Conservation (phyloP, 106 monocot genomes). For the Dactylorhiza incarnata region DNA sequence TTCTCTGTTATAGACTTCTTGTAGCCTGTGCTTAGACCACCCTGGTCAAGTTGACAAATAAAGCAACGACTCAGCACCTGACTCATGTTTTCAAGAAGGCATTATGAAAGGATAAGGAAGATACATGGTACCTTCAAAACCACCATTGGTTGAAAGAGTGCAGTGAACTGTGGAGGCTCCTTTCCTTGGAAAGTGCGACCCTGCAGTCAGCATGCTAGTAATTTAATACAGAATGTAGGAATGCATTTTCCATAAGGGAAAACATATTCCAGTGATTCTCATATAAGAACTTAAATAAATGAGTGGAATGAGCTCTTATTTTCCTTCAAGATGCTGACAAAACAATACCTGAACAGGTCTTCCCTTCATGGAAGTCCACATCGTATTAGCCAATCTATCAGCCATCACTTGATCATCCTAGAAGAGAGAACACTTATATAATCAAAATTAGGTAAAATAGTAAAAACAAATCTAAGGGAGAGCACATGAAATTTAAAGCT, state of each 20-base stretch:
- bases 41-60: constrained; percentile 32
- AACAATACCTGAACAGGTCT: constrained; percentile 72
- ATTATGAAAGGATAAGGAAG: neutral
- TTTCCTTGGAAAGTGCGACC: constrained; percentile 86
- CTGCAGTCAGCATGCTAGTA: constrained; percentile 25
- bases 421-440: neutral
- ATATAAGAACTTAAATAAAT: neutral
- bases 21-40: constrained; percentile 85
- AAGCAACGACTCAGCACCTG: neutral
- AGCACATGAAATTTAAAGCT: too few species aligned
- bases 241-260: neutral
- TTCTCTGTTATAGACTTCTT: constrained; percentile 70
- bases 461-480: too few species aligned
- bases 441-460: too few species aligned
- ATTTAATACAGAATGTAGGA: neutral
- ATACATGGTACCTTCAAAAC: constrained; percentile 61
- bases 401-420: constrained; percentile 89
- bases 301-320: neutral
- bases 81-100: neutral
- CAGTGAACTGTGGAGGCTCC: constrained; percentile 92
- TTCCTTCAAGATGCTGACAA: neutral
- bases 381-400: constrained; percentile 66
- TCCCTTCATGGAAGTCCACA: constrained; percentile 86
- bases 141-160: constrained; percentile 94
- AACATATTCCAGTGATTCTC: neutral